Evolutionary conservation across 1,139 yeast genomes (phyloP), one percentile per base, ranked within the genome.

Genomic region (Suhomyces choctaworum): DNA sequence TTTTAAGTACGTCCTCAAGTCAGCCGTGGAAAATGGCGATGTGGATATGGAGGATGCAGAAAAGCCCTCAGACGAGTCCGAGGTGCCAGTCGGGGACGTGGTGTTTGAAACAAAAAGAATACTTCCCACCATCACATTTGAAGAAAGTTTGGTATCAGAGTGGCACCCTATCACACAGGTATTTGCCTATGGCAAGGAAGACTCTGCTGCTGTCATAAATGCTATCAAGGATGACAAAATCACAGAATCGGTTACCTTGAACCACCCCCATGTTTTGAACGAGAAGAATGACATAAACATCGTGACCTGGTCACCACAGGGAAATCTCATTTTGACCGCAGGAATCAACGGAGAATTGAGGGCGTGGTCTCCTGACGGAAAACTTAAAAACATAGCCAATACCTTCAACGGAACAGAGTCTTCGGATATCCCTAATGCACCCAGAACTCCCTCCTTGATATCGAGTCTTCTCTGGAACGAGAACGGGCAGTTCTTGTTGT

Each of bases 341-440:
- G 73, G 77, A 2, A 73, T 71, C 31, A 67, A 68, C 45, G 90
- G 92, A 12, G 90, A 82, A 47, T 51, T 84, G 10, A 61, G 88
- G 37, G 66, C 82, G 10, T 84, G 92, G 92, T 70, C 78, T 13
- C 71, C 76, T 0, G 80, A 77, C 35, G 92, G 90, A 0, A 70
- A 70, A 27, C 65, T 87, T 32, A 67, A 78, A 41, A 82, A 80
- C 46, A 76, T 83, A 1, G 72, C 66, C 15, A 58, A 54, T 31
- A 41, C 50, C 0, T 37, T 42, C 30, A 31, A 5, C 41, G 31
- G 13, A 13, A 19, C n/a, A 3, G 20, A 17, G 7, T 7, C 7
- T 8, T 7, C 20, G 8, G 20, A 17, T 7, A 8, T 6, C 6
- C 7, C 20, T 8, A 8, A 17, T 7, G 7, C 6, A 17, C 20